Evolutionary conservation across 106 monocot species (phyloP), one percentile per base, ranked within the genome.

Genomic region (Gastrodia elata): DNA sequence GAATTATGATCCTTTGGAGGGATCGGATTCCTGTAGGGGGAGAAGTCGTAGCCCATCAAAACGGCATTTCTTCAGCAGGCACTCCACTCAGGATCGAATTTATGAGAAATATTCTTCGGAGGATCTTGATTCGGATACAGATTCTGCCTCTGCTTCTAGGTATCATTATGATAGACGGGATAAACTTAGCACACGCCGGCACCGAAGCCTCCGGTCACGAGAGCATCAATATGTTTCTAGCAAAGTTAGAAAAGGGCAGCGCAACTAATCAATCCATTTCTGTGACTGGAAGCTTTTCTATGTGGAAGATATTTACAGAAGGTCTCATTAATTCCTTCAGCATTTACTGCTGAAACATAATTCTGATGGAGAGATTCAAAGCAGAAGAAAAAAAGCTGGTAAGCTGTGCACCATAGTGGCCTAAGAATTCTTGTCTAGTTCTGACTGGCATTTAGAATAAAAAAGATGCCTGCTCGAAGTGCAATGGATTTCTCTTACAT

Each of bases 31-130:
- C 36, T 16, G 59, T 30, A 58, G 40, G 61, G 46, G 64, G 8
- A 22, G 22, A 43, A 80, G 55, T 6, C 24, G 72, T 20, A 24
- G 57, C 26, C n/a, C 18, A 58, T 71, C 79, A 77, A 68, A 75
- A 59, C 39, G 34, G 41, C 59, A 77, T 37, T 78, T 49, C 10
- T 44, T 68, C 40, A 24, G 40, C 56, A 77, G 55, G 27, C 41
- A 35, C 22, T 59, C 15, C 40, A 40, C 57, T 75, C 7, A 81
- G 48, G 74, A 81, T 24, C 68, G 61, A 14, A 73, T 69, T 70
- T 39, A 67, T 71, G 78, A 65, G 39, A 73, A 59, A 43, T 44
- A 78, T 20, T 40, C 33, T 59, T 61, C 46, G 15, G 7, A 8
- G 25, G 77, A 77, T 59, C 18, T 1, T 71, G 77, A 70, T 59